These are phyloP conservation scores for Pleurotus tuber-regium DNA, from an alignment of 768 basidiomycete species.

Conservation along the genomic window DNA sequence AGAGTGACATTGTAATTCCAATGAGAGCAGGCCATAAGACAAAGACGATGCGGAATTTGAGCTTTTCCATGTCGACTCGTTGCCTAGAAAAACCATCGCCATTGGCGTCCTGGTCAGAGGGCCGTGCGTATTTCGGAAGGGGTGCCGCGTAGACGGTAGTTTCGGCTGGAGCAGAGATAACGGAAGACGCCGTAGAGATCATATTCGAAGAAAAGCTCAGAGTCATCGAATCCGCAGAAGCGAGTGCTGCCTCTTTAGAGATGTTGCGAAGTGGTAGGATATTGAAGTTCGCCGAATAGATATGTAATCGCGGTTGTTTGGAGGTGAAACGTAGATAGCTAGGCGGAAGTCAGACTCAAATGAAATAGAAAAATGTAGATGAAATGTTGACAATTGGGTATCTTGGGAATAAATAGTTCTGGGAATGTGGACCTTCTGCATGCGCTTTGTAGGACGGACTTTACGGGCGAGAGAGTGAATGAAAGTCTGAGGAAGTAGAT, in stretches of 20 bases:
- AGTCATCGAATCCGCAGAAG: conserved; percentile 1
- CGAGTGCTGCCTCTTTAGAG: background rate
- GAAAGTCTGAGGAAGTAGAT: background rate
- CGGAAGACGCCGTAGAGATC: background rate
- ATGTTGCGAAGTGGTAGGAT: background rate
- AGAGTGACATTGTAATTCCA: conserved; percentile 55
- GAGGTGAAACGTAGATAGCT: conserved; percentile 36
- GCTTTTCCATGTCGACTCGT: conserved; percentile 29
- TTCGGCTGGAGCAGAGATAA: conserved; percentile 4
- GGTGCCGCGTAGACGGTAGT: conserved; percentile 14
- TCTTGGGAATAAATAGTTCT: conserved; percentile 20
- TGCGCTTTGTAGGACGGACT: conserved; percentile 33
- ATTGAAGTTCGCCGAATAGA: conserved; percentile 53
- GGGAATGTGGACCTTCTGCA: conserved; percentile 32
- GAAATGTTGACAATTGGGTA: conserved; percentile 27
- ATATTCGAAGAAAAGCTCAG: conserved; percentile 8
- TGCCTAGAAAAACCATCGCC: conserved; percentile 15
- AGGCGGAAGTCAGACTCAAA: background rate
- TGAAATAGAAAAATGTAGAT: background rate
- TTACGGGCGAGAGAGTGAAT: conserved; percentile 36
- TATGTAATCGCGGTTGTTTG: conserved; percentile 23
- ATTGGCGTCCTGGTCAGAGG: conserved; percentile 9
- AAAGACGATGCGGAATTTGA: conserved; percentile 47
- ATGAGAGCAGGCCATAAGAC: conserved; percentile 56
- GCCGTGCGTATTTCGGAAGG: conserved; percentile 9